phyloP scores from a whole-genome alignment of 148 eudicot species.

The Rhododendron williamsianum region DNA sequence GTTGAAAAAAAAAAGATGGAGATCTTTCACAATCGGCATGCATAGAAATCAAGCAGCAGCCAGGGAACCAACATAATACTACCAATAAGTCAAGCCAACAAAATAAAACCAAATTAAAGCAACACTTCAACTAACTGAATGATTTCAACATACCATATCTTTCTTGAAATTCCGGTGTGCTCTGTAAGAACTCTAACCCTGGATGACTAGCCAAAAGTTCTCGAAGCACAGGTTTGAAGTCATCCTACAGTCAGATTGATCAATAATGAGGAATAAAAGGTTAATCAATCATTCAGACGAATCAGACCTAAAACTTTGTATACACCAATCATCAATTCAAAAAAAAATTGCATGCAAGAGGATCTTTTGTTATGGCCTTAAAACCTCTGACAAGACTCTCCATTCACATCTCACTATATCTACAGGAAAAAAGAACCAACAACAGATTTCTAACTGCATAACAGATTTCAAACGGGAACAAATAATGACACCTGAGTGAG shows the following conservation, averaged over 20 bases:
- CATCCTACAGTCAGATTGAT: slow-evolving; percentile 45
- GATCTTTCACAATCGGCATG: background rate
- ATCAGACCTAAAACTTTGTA: background rate
- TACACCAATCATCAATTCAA: background rate
- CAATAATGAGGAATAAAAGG: background rate
- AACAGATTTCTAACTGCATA: background rate
- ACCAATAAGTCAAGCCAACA: background rate
- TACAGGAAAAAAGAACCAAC: background rate
- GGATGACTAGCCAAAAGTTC: slow-evolving; percentile 95
- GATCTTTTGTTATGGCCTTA: background rate
- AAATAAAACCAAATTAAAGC: background rate
- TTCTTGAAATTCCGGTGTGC: slow-evolving; percentile 95
- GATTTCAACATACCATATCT: slow-evolving; percentile 63
- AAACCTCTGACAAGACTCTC: background rate
- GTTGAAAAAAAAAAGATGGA: background rate
- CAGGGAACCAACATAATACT: background rate
- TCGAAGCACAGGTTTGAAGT: slow-evolving; percentile 79
- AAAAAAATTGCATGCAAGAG: background rate
- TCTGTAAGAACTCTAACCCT: slow-evolving; percentile 85
- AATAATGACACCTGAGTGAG: slow-evolving; percentile 52
- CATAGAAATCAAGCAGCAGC: slow-evolving; percentile 9
- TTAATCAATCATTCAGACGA: background rate
- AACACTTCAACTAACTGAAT: background rate
- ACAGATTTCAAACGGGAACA: slow-evolving; percentile 9
- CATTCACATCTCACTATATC: background rate